A percentile compares a stretch with the other conserved stretches of the same genome.
These are phyloP conservation scores for Trametes hirsuta DNA, from an alignment of 1,284 basidiomycete species.

Conservation along the genomic window DNA sequence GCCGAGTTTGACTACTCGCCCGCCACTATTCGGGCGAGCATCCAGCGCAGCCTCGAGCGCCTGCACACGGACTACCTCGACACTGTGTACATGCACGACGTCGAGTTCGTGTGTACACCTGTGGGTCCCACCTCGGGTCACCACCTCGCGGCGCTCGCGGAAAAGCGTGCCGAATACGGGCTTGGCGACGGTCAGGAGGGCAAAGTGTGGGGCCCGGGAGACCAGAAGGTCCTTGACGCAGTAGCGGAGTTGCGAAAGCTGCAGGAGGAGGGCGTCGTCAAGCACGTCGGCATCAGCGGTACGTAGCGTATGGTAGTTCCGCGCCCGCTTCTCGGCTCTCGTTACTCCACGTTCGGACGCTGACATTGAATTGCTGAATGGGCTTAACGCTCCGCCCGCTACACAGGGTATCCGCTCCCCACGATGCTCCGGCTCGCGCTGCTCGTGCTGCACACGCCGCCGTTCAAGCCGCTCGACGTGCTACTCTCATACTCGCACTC, in stretches of 20 bases:
- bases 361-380: not conserved
- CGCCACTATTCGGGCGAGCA: conserved; percentile 66
- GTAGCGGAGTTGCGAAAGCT: conserved; percentile 73
- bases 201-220: conserved; percentile 74
- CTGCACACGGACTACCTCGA: conserved; percentile 86
- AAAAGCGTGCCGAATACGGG: conserved; percentile 60
- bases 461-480: conserved; percentile 75
- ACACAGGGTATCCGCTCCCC: conserved; percentile 82
- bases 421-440: conserved; percentile 84
- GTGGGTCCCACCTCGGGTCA: conserved; percentile 58
- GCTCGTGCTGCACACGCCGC: conserved; percentile 67
- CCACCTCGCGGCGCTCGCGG: conserved; percentile 56
- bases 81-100: conserved; percentile 89
- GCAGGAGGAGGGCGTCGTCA: conserved; percentile 80
- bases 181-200: conserved; percentile 60
- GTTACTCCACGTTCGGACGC: not conserved
- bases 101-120: conserved; percentile 81
- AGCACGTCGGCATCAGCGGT: conserved; percentile 87
- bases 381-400: not conserved
- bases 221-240: conserved; percentile 79
- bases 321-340: not conserved
- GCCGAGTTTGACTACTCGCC: conserved; percentile 83
- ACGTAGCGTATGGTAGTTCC: conserved; percentile 2
- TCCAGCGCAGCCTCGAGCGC: conserved; percentile 74
- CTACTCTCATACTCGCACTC: conserved; percentile 89